phyloP scores from a whole-genome alignment of 1,284 basidiomycete genomes.

The Clitocybe nebularis region DNA sequence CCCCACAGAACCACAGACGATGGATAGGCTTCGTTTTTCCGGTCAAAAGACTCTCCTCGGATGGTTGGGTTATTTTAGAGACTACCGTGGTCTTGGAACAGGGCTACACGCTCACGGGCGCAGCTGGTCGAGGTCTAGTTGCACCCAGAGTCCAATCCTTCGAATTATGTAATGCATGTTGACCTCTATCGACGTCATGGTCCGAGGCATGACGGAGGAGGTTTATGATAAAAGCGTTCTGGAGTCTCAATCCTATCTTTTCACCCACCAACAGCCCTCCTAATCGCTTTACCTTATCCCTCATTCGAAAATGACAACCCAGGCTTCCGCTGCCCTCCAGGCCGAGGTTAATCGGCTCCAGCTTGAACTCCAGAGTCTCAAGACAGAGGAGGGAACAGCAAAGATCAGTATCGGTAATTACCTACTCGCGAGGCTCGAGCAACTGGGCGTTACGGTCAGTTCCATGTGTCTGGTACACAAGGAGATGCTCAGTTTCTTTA shows the following conservation, averaged over 20 bases:
- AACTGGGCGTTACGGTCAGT: constrained; percentile 63
- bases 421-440: constrained; percentile 65
- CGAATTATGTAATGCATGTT: too few species aligned
- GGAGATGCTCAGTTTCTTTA: too few species aligned
- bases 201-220: too few species aligned
- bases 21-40: too few species aligned
- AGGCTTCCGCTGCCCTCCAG: constrained; percentile 34
- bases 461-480: constrained; percentile 6
- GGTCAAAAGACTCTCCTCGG: too few species aligned
- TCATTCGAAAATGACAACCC: constrained; percentile 22
- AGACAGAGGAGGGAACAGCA: constrained; percentile 36
- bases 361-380: constrained; percentile 45
- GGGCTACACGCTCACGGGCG: too few species aligned
- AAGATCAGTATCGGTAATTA: constrained; percentile 65
- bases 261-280: not conserved
- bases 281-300: constrained; percentile 4
- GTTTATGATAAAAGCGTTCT: too few species aligned
- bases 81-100: too few species aligned
- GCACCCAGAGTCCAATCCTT: too few species aligned
- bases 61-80: too few species aligned
- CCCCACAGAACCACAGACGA: too few species aligned
- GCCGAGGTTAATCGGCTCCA: constrained; percentile 52
- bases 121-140: too few species aligned
- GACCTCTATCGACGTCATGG: constrained; percentile 15
- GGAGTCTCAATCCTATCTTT: not conserved